Evolutionary conservation across 768 basidiomycete genomes (phyloP).

Genomic region (Naganishia vaughanmartiniae): DNA sequence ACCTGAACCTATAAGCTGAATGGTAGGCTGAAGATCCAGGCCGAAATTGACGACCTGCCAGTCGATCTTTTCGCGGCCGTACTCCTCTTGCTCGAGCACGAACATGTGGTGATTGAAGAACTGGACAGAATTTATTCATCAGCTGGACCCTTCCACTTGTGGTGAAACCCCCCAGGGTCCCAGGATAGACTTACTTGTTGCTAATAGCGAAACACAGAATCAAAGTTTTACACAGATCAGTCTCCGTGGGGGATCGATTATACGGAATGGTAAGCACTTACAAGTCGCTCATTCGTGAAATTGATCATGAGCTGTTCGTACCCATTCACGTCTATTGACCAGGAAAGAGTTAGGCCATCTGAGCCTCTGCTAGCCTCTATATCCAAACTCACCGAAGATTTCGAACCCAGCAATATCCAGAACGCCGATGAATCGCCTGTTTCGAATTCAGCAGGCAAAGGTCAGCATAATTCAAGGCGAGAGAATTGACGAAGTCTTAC

Average conservation of each 20-base stretch:
- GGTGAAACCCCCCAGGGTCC: background rate
- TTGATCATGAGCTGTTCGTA: slow-evolving; percentile 99
- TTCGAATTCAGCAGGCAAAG: background rate
- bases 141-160: no score
- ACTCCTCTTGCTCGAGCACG: slow-evolving; percentile 97
- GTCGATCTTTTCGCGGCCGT: slow-evolving; percentile 89
- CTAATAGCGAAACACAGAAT: slow-evolving; percentile 55
- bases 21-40: slow-evolving; percentile 92
- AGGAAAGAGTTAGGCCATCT: background rate
- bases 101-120: slow-evolving; percentile 95
- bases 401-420: slow-evolving; percentile 99
- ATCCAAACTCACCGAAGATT: slow-evolving; percentile 58
- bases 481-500: slow-evolving; percentile 33
- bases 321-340: slow-evolving; percentile 61
- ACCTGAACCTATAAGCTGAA: slow-evolving; percentile 90
- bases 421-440: slow-evolving; percentile 78
- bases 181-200: slow-evolving; percentile 63
- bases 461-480: slow-evolving; percentile 56
- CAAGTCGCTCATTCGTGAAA: slow-evolving; percentile 83
- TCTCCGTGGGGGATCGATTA: background rate
- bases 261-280: background rate
- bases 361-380: background rate
- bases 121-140: slow-evolving; percentile 29
- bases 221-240: background rate
- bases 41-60: slow-evolving; percentile 99